Conservation (phyloP, 371 early-diverging fungal genomes). For the Mucor irregularis region DNA sequence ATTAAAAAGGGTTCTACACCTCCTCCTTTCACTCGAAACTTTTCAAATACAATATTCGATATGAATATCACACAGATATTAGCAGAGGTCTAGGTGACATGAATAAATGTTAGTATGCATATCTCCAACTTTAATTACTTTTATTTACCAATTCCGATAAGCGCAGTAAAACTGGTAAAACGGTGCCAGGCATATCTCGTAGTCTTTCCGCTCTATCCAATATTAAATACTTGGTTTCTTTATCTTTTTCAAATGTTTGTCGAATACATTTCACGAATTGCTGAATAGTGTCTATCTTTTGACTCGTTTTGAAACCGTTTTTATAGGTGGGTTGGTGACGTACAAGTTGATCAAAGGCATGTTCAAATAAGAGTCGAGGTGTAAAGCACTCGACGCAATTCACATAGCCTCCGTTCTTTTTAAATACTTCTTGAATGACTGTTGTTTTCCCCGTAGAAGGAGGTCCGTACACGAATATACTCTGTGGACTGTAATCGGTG, state of each 20-base stretch:
- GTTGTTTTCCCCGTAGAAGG: constrained; percentile 79
- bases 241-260: constrained; percentile 22
- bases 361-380: constrained; percentile 76
- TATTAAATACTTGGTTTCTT: constrained; percentile 50
- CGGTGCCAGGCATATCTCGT: constrained; percentile 65
- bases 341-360: constrained; percentile 62
- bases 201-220: constrained; percentile 85
- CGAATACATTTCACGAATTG: constrained; percentile 64
- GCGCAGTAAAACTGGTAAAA: constrained; percentile 70
- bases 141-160: constrained; percentile 58
- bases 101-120: too few species aligned
- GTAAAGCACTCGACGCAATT: constrained; percentile 78
- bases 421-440: constrained; percentile 50
- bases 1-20: constrained; percentile 66
- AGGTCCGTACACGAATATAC: constrained; percentile 66
- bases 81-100: constrained; percentile 43
- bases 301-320: constrained; percentile 24
- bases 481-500: constrained; percentile 15
- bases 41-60: constrained; percentile 76
- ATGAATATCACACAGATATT: constrained; percentile 76
- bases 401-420: constrained; percentile 46
- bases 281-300: constrained; percentile 63
- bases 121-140: too few species aligned
- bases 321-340: constrained; percentile 26
- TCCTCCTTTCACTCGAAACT: constrained; percentile 71